Evolutionary conservation across 1,284 basidiomycete species (phyloP).

Genomic region (Psilocybe mexicana): DNA sequence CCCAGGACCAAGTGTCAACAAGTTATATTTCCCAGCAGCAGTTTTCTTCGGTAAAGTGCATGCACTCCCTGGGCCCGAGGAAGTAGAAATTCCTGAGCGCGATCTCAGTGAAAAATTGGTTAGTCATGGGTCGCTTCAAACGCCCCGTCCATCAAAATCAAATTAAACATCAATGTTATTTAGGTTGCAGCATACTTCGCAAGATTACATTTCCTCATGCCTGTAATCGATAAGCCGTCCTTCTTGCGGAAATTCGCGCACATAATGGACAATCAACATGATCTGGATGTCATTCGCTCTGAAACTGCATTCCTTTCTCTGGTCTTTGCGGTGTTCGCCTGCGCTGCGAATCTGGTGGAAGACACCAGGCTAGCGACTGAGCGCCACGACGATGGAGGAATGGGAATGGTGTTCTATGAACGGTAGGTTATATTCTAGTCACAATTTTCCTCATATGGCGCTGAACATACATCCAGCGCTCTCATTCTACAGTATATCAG

Average conservation of each 20-base stretch:
- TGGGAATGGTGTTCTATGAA: slow-evolving; percentile 87
- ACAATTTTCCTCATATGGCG: neutral
- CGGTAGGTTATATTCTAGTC: slow-evolving; percentile 47
- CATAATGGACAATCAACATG: slow-evolving; percentile 70
- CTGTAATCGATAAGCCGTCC: slow-evolving; percentile 79
- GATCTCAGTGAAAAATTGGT: slow-evolving; percentile 84
- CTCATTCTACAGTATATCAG: slow-evolving; percentile 89
- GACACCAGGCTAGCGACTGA: slow-evolving; percentile 65
- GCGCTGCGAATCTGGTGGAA: slow-evolving; percentile 75
- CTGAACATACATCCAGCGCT: slow-evolving; percentile 48
- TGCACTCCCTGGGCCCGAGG: slow-evolving; percentile 80
- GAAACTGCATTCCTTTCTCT: slow-evolving; percentile 76
- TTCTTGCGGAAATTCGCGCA: slow-evolving; percentile 72
- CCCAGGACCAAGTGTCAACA: slow-evolving; percentile 74
- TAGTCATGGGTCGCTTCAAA: slow-evolving; percentile 24
- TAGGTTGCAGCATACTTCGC: slow-evolving; percentile 85
- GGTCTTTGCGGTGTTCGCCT: slow-evolving; percentile 83
- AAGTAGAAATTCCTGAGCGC: slow-evolving; percentile 83
- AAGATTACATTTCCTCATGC: slow-evolving; percentile 83
- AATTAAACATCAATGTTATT: slow-evolving; percentile 18
- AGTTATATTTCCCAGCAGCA: slow-evolving; percentile 85
- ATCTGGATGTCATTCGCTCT: slow-evolving; percentile 49
- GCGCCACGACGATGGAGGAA: slow-evolving; percentile 70
- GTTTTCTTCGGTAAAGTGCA: slow-evolving; percentile 86
- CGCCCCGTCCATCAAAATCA: slow-evolving; percentile 22